These are phyloP conservation scores for Pseudozyma sp. DNA, from an alignment of 1,284 basidiomycete species.

Conservation along the genomic window DNA sequence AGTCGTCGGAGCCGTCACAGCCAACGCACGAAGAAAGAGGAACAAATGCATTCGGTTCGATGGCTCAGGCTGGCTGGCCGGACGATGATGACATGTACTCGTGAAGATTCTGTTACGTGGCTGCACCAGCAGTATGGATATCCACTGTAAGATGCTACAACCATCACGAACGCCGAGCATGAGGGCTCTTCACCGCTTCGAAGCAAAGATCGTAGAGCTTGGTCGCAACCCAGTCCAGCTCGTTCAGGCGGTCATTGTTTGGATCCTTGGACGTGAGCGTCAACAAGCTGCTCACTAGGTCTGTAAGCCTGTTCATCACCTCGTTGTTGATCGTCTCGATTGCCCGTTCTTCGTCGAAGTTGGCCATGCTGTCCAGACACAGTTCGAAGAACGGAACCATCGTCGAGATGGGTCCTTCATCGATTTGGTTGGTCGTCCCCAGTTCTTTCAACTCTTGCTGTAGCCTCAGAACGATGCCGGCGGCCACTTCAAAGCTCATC, in stretches of 20 bases:
- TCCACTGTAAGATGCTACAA: too few species aligned
- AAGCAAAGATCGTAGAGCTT: constrained; percentile 15
- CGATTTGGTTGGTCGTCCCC: background rate
- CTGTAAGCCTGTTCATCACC: constrained; percentile 8
- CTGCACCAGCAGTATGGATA: background rate
- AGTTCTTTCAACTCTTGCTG: too few species aligned
- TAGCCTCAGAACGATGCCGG: constrained; percentile 2
- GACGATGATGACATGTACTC: constrained; percentile 39
- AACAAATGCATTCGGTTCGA: background rate
- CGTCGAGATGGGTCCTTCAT: background rate
- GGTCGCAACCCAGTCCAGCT: constrained; percentile 22
- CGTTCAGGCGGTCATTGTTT: constrained; percentile 1
- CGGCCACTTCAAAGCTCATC: background rate
- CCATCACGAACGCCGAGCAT: background rate
- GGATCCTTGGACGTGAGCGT: constrained; percentile 3
- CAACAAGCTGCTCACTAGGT: constrained; percentile 7
- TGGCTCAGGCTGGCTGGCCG: constrained; percentile 34
- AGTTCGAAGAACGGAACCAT: background rate
- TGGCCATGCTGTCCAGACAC: constrained; percentile 10
- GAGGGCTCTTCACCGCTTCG: background rate
- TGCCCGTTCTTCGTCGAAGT: background rate
- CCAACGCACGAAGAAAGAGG: background rate
- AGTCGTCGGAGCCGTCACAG: background rate
- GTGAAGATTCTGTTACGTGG: background rate
- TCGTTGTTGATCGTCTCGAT: background rate